Base-by-base conservation (phyloP, 345 rosid genomes). In the Salix exigua region DNA sequence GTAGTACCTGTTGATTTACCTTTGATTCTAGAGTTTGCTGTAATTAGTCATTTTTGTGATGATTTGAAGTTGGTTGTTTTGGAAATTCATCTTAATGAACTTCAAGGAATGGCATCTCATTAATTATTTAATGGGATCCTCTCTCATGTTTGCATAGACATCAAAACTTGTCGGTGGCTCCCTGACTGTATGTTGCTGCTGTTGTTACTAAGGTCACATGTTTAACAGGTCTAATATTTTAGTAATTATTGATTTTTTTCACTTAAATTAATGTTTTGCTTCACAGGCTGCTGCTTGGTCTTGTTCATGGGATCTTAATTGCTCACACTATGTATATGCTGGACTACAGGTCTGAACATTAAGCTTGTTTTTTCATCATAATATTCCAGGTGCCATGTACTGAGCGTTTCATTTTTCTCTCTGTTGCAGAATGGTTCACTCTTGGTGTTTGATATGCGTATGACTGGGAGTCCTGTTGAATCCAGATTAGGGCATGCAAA, bases 201-300 rank as follows among this genome's bases (percentile, higher is more conserved):
- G 19, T 30, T 71, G 11, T 70, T 44, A 60, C 21, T 61, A 44
- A 40, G 21, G 18, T 2, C 17, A 28, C 44, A 67, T 14, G 66
- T 63, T 46, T 21, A n/a, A 2, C 21, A 2, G 12, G 33, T 21
- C 66, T 46, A 46, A 18, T 63, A 35, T 70, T 25, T 40, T 35
- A 25, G 38, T 42, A 21, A 70, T 63, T 16, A 53, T 58, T 51
- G 21, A 40, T 63, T 40, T 51, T 51, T 31, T 61, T 81, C 62
- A 8, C 10, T 21, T 11, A 21, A 55, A 17, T 76, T 79, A 48
- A 60, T 44, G 31, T 73, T 63, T 19, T 48, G 14, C 53, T 78
- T 84, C 68, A 11, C 80, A 93, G 98, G 91, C 83, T 83, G 84
- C 93, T 82, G 90, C 96, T 75, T 95, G 99, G 97, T 91, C 99